Conservation (phyloP, 179 eudicot genomes). For the Silene vulgaris region DNA sequence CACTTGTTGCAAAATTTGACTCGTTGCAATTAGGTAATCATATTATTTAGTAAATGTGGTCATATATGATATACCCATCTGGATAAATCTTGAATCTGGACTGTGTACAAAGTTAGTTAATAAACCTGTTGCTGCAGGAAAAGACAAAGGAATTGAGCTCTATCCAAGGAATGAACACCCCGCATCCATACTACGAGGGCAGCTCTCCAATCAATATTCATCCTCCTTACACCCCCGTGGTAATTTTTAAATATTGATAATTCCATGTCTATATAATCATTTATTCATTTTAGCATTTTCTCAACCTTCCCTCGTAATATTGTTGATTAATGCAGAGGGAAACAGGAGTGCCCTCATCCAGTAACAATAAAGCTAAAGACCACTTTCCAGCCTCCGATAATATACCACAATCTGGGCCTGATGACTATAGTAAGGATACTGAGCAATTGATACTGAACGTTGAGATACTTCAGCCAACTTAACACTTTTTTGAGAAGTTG, state of each 20-base stretch:
- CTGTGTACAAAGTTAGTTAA: neutral
- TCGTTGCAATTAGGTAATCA: neutral
- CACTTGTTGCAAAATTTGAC: constrained; percentile 1
- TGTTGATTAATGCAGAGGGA: constrained; percentile 38
- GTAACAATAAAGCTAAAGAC: constrained; percentile 30
- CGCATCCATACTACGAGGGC: constrained; percentile 33
- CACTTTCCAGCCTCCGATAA: constrained; percentile 25
- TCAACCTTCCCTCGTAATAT: neutral
- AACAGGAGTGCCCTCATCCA: constrained; percentile 30
- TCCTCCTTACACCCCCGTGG: constrained; percentile 36
- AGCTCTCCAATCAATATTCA: constrained; percentile 32
- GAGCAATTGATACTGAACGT: constrained; percentile 25
- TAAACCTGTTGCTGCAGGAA: constrained; percentile 32
- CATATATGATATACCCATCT: neutral
- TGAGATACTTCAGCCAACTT: constrained; percentile 31
- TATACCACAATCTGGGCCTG: constrained; percentile 32
- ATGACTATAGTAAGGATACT: constrained; percentile 29
- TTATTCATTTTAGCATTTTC: neutral
- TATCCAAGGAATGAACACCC: constrained; percentile 34
- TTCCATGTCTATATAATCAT: neutral
- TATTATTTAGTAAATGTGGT: neutral
- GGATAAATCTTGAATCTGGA: constrained; percentile 2
- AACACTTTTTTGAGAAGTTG: neutral
- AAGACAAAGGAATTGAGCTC: constrained; percentile 43
- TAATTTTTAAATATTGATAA: constrained; percentile 17